Evolutionary conservation across 1,284 basidiomycete genomes (phyloP).

Genomic region (Trametes polyzona): DNA sequence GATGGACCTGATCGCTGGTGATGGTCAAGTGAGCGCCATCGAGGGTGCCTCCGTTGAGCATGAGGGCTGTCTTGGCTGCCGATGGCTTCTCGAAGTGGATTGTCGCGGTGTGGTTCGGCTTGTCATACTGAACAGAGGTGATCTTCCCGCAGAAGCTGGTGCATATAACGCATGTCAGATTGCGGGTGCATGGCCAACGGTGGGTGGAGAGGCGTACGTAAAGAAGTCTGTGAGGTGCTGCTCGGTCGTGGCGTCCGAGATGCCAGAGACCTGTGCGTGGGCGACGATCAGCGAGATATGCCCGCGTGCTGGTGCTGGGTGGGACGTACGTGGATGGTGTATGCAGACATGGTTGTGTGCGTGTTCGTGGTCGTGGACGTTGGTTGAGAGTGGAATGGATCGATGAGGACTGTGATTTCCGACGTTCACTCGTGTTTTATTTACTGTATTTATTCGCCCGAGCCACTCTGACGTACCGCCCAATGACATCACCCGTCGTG

Average conservation of each 20-base stretch:
- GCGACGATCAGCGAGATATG: neutral
- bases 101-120: conserved; percentile 46
- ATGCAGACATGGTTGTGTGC: conserved; percentile 28
- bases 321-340: conserved; percentile 32
- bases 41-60: conserved; percentile 77
- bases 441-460: too few relatives aligned
- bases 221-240: conserved; percentile 75
- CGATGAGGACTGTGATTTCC: conserved; percentile 9
- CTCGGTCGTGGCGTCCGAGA: conserved; percentile 63
- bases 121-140: conserved; percentile 57
- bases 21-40: conserved; percentile 65
- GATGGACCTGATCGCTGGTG: conserved; percentile 62
- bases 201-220: conserved; percentile 51
- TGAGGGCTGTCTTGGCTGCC: conserved; percentile 80
- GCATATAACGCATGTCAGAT: conserved; percentile 9
- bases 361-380: neutral
- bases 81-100: conserved; percentile 78
- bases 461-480: neutral
- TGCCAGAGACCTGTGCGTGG: conserved; percentile 59
- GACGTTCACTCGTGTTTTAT: neutral
- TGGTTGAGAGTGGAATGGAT: conserved; percentile 2
- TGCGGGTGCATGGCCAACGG: conserved; percentile 1
- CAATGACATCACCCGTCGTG: neutral
- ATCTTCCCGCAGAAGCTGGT: conserved; percentile 82
- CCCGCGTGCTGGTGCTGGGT: neutral